Evolutionary conservation across 2,329 filamentous ascomycete genomes (phyloP).

Genomic region (Boeremia lycopersici): DNA sequence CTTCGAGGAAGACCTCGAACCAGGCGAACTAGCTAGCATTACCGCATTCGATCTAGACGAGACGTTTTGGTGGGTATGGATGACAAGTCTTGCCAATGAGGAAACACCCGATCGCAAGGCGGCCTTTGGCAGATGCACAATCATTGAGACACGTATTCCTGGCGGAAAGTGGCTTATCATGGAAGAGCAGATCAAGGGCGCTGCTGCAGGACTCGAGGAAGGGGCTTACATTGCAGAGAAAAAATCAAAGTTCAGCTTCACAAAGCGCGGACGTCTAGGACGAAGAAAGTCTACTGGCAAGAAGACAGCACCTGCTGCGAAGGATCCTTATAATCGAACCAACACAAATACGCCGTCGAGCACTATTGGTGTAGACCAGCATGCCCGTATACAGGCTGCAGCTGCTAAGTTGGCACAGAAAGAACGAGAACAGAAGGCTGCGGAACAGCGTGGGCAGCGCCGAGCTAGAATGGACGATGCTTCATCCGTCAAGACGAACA

Average conservation of each 20-base stretch:
- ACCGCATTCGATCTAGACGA: conserved; percentile 85
- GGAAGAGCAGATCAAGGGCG: conserved; percentile 95
- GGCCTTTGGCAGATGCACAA: conserved; percentile 89
- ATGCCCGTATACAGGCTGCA: conserved; percentile 90
- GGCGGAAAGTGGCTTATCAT: conserved; percentile 89
- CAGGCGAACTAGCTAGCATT: conserved; percentile 93
- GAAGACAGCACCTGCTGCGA: conserved; percentile 49
- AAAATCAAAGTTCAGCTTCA: conserved; percentile 88
- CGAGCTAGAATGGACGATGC: conserved; percentile 60
- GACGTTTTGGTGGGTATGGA: conserved; percentile 99
- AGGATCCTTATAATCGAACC: conserved; percentile 59
- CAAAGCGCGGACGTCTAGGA: conserved; percentile 70
- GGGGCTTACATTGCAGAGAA: conserved; percentile 94
- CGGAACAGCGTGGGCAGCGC: conserved; percentile 59
- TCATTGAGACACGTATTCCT: conserved; percentile 85
- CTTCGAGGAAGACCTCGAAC: conserved; percentile 74
- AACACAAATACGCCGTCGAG: conserved; percentile 63
- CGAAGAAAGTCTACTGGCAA: conserved; percentile 59
- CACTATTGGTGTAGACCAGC: conserved; percentile 88
- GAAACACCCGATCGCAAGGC: conserved; percentile 86
- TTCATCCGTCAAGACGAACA: conserved; percentile 76
- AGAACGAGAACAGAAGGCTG: conserved; percentile 64
- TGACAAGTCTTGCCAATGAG: conserved; percentile 90
- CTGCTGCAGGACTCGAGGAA: conserved; percentile 80
- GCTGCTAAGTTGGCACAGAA: conserved; percentile 80